Evolutionary conservation across 108 stramenopile species (phyloP).

Genomic region (Skeletonema marinoi): DNA sequence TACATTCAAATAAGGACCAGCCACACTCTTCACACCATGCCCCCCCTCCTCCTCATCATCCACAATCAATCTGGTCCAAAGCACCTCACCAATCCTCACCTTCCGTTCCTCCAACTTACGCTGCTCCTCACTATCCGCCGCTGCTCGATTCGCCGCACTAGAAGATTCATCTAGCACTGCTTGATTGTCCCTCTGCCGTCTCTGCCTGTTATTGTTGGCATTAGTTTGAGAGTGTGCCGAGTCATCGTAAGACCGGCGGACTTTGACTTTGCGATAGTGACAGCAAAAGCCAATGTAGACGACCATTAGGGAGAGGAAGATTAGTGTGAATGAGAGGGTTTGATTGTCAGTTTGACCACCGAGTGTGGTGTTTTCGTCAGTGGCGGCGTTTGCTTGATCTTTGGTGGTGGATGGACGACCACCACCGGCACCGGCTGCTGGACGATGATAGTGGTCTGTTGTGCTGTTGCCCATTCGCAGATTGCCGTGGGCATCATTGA

Average conservation of each 20-base stretch:
- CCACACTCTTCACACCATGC: too few species aligned
- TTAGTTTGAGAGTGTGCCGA: not conserved
- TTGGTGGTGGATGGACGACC: too few species aligned
- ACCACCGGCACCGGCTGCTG: too few species aligned
- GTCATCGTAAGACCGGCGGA: not conserved
- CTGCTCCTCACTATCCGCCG: not conserved
- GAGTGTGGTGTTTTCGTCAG: too few species aligned
- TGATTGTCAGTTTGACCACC: not conserved
- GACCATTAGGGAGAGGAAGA: slow-evolving; percentile 24
- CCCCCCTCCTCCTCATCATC: slow-evolving; percentile 11
- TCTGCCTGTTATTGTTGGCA: not conserved
- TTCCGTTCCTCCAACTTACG: slow-evolving; percentile 32
- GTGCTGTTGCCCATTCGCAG: too few species aligned
- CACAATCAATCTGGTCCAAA: slow-evolving; percentile 23
- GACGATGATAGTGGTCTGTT: too few species aligned
- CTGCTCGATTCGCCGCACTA: slow-evolving; percentile 12
- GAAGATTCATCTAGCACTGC: slow-evolving; percentile 35
- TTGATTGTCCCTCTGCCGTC: slow-evolving; percentile 8
- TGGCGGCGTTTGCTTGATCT: too few species aligned
- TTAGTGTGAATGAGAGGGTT: not conserved
- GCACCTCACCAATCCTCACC: slow-evolving; percentile 13
- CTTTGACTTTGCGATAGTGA: slow-evolving; percentile 18
- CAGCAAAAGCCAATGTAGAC: slow-evolving; percentile 29
- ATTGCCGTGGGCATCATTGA: too few species aligned
- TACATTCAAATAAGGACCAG: not conserved